These are phyloP conservation scores for Podosphaera xanthii DNA, from an alignment of 2,329 filamentous ascomycete species.

Conservation along the genomic window DNA sequence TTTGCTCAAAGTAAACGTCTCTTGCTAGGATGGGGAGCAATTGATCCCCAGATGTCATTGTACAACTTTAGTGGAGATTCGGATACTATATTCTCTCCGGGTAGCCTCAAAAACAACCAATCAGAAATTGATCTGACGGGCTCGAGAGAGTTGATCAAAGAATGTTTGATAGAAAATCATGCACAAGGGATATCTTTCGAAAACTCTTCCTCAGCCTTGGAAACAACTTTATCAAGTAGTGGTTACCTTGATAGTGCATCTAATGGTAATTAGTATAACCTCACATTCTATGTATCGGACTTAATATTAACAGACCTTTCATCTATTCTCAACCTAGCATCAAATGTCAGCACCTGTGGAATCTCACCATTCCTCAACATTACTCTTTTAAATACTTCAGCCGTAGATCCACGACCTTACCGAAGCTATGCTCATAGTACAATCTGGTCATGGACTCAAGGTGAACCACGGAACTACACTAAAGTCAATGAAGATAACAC, in stretches of 20 bases:
- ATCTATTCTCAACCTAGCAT: slow-evolving; percentile 17
- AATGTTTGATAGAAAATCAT: slow-evolving; percentile 28
- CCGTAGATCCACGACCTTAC: slow-evolving; percentile 26
- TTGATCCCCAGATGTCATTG: slow-evolving; percentile 31
- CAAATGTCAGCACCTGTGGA: slow-evolving; percentile 29
- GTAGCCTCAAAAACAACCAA: slow-evolving; percentile 20
- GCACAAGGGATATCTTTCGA: slow-evolving; percentile 19
- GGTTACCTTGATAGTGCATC: slow-evolving; percentile 11
- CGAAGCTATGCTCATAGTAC: slow-evolving; percentile 24
- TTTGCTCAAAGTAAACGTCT: slow-evolving; percentile 29
- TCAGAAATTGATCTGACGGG: slow-evolving; percentile 16
- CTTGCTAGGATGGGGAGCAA: slow-evolving; percentile 28
- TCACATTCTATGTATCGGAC: not conserved
- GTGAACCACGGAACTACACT: slow-evolving; percentile 28
- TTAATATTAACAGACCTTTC: slow-evolving; percentile 8
- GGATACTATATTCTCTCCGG: slow-evolving; percentile 25
- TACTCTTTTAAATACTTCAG: slow-evolving; percentile 28
- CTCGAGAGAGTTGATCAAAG: slow-evolving; percentile 22
- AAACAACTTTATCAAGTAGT: slow-evolving; percentile 14
- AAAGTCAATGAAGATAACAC: slow-evolving; percentile 3
- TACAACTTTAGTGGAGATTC: slow-evolving; percentile 32
- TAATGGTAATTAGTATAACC: slow-evolving; percentile 3
- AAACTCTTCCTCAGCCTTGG: slow-evolving; percentile 31
- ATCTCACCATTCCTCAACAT: slow-evolving; percentile 35
- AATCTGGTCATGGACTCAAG: slow-evolving; percentile 34